Percentiles rank a stretch among this genome's conserved stretches.
Conservation (phyloP, 2,329 filamentous ascomycete species). For the Penicillium sp. region DNA sequence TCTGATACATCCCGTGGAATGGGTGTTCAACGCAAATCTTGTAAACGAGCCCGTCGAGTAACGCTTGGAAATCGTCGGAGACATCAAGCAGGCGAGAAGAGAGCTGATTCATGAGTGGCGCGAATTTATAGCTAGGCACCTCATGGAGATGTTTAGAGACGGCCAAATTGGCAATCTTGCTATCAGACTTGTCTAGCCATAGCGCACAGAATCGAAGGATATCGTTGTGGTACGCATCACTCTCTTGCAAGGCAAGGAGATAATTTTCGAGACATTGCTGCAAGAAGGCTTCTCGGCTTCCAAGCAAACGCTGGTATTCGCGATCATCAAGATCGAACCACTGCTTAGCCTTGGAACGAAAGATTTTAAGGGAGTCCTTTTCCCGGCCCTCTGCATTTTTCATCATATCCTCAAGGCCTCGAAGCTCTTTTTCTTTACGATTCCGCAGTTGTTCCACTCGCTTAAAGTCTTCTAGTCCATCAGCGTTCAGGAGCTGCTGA, state of each 20-base stretch:
- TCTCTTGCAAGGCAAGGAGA: slow-evolving; percentile 76
- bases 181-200: slow-evolving; percentile 86
- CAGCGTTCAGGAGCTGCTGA: slow-evolving; percentile 83
- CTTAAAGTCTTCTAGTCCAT: slow-evolving; percentile 78
- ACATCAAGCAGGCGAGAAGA: slow-evolving; percentile 84
- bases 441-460: slow-evolving; percentile 76
- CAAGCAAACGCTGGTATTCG: slow-evolving; percentile 76
- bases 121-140: slow-evolving; percentile 91
- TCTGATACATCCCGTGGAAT: slow-evolving; percentile 95
- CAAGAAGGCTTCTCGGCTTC: slow-evolving; percentile 79
- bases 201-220: slow-evolving; percentile 88
- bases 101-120: slow-evolving; percentile 88
- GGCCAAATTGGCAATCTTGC: slow-evolving; percentile 71
- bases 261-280: slow-evolving; percentile 91
- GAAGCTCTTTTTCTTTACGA: slow-evolving; percentile 77
- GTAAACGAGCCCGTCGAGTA: slow-evolving; percentile 71
- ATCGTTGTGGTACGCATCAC: slow-evolving; percentile 85
- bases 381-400: slow-evolving; percentile 51
- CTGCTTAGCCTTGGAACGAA: slow-evolving; percentile 71
- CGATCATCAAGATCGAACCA: slow-evolving; percentile 90
- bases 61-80: slow-evolving; percentile 68
- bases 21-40: slow-evolving; percentile 91
- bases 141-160: slow-evolving; percentile 67
- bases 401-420: slow-evolving; percentile 65
- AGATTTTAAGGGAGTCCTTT: slow-evolving; percentile 58